phyloP scores from a whole-genome alignment of 208 protist species.

The Trypanosomatidae sp. region DNA sequence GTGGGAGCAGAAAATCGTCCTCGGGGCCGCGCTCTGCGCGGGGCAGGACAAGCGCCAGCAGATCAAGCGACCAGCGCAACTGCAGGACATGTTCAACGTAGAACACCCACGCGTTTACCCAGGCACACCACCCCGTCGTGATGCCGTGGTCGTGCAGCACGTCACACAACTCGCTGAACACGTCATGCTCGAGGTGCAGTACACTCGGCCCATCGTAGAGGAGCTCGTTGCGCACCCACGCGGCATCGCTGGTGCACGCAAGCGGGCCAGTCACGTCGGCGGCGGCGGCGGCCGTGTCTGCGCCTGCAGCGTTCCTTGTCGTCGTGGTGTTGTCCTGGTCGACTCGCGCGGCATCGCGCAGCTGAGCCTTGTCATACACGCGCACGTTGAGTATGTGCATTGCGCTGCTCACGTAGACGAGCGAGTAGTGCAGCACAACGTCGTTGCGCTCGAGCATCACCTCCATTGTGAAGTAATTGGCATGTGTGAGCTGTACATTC shows the following conservation, averaged over 20 bases:
- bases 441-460: constrained; percentile 55
- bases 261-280: constrained; percentile 10
- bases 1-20: constrained; percentile 42
- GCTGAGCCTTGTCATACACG: constrained; percentile 23
- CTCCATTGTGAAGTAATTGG: constrained; percentile 69
- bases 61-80: constrained; percentile 38
- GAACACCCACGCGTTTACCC: constrained; percentile 62
- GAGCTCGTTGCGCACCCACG: constrained; percentile 30
- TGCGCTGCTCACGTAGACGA: constrained; percentile 49
- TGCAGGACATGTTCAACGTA: constrained; percentile 62
- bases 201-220: constrained; percentile 79
- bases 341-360: background rate
- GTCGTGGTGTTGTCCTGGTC: background rate
- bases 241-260: constrained; percentile 27
- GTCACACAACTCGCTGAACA: constrained; percentile 79
- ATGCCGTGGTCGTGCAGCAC: constrained; percentile 80
- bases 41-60: constrained; percentile 62
- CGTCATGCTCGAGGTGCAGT: constrained; percentile 69
- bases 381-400: constrained; percentile 85
- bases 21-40: constrained; percentile 18
- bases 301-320: background rate
- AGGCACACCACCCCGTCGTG: constrained; percentile 51
- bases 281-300: background rate
- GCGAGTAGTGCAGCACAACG: constrained; percentile 64
- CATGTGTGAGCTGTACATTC: constrained; percentile 51